These are phyloP conservation scores for Monilinia fructicola DNA, from an alignment of 2,329 filamentous ascomycete genomes.

Conservation along the genomic window DNA sequence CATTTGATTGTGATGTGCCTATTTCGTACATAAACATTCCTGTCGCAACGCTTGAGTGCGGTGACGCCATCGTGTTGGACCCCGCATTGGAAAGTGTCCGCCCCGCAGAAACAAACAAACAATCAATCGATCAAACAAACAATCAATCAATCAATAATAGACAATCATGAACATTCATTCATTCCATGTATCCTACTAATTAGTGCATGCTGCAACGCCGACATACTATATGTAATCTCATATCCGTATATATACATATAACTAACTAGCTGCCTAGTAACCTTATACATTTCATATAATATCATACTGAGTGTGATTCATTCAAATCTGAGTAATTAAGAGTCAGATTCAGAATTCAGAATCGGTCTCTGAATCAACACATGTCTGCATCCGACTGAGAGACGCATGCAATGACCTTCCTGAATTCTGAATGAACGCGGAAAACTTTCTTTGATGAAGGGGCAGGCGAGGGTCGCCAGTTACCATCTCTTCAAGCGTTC, in stretches of 20 bases:
- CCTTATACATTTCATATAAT: not conserved
- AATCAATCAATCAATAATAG: too few relatives aligned
- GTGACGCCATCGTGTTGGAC: constrained; percentile 7
- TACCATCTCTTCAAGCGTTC: too few relatives aligned
- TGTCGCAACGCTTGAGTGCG: not conserved
- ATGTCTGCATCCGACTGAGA: too few relatives aligned
- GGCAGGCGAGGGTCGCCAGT: not conserved
- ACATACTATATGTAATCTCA: not conserved
- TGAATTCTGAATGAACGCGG: not conserved
- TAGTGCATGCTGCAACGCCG: not conserved
- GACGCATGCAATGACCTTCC: constrained; percentile 2
- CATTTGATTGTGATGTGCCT: not conserved
- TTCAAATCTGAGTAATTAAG: too few relatives aligned
- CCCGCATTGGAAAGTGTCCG: not conserved
- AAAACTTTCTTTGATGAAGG: constrained; percentile 8
- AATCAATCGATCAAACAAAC: too few relatives aligned
- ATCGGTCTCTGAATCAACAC: too few relatives aligned
- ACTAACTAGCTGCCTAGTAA: not conserved
- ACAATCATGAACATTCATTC: too few relatives aligned
- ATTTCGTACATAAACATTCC: not conserved
- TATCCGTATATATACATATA: not conserved
- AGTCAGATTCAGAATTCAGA: too few relatives aligned
- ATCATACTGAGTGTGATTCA: too few relatives aligned
- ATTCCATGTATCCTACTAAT: too few relatives aligned
- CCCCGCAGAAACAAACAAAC: too few relatives aligned